phyloP scores from a whole-genome alignment of 2,329 filamentous ascomycete species.

The Fusarium sp. region DNA sequence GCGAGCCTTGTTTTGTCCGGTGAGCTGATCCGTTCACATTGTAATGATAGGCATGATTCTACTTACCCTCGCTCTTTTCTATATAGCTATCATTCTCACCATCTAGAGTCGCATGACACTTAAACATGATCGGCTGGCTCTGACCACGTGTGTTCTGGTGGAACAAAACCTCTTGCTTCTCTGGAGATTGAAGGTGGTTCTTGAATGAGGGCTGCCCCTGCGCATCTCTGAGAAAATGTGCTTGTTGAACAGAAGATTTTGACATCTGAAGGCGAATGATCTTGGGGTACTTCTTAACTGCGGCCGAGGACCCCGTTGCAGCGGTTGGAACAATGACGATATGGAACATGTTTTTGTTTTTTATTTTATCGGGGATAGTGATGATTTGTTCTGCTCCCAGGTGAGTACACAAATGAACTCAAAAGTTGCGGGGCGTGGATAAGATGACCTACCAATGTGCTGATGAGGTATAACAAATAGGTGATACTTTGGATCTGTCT shows the following conservation, averaged over 20 bases:
- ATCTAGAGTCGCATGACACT: not conserved
- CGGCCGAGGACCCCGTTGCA: conserved; percentile 3
- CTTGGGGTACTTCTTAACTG: conserved; percentile 1
- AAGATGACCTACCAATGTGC: conserved; percentile 4
- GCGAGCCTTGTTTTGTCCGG: not conserved
- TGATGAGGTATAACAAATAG: conserved; percentile 1
- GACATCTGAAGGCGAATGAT: conserved; percentile 13
- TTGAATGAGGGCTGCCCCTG: not conserved
- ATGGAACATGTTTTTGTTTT: not conserved
- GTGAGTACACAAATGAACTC: not conserved
- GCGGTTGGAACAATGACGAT: conserved; percentile 18
- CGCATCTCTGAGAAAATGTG: not conserved
- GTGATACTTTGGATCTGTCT: not conserved
- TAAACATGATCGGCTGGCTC: conserved; percentile 1
- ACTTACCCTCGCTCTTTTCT: conserved; percentile 8
- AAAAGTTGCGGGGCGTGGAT: too few relatives aligned
- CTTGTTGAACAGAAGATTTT: not conserved
- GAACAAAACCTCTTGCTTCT: conserved; percentile 1
- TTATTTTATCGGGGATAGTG: not conserved
- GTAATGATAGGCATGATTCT: not conserved
- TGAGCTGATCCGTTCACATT: too few relatives aligned
- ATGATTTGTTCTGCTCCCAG: conserved; percentile 3
- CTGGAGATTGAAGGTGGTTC: not conserved
- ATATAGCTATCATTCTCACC: conserved; percentile 2
- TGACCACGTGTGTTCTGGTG: not conserved